Base-by-base conservation (phyloP, 371 early-diverging fungal genomes). In the Mortierella sp. region DNA sequence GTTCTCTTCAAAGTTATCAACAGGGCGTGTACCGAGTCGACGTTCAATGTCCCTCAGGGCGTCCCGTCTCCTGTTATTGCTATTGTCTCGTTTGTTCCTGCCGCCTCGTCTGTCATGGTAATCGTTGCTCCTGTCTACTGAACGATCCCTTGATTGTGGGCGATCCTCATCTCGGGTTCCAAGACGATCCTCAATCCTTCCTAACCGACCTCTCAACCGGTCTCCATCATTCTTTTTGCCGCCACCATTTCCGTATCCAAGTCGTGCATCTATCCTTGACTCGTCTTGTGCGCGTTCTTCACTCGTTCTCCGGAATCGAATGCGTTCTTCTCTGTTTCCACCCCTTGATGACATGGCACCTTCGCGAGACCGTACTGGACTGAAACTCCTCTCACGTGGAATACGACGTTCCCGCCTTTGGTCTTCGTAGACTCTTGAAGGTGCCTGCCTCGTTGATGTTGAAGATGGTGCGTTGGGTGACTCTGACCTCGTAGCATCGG, bases 111-210 rank as follows among this genome's bases (percentile, higher is more conserved):
- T 44, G 48, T 63, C 67, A 45, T 67, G 68, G 43, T 72, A 72
- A 12, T 72, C 67, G 16, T 31, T 67, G 37, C 34, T 34, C n/a
- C 46, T 61, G 45, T 62, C 73, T 59, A 62, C 61, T 31, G 71
- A 70, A n/a, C 60, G 63, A 10, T 63, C 70, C 3, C 66, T 65
- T 45, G 63, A 44, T 10, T n/a, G 61, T 22, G 6, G 27, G 14
- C 25, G 50, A 19, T 54, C 40, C 9, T 66, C 54, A 24, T 17
- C 46, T 45, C 54, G 47, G 46, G 25, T 46, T 19, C 72, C 74
- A 25, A 67, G 68, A 17, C 74, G 67, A 37, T 63, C 63, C 29
- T 74, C 68, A 24, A 72, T 61, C 22, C 59, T 63, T 41, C 71
- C 61, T 5, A 66, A 45, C 3, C 73, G 62, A 9, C 73, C 73